Evolutionary conservation across 2,329 filamentous ascomycete genomes (phyloP), one percentile per base, ranked within the genome.

Genomic region (Lecanicillium sp.): DNA sequence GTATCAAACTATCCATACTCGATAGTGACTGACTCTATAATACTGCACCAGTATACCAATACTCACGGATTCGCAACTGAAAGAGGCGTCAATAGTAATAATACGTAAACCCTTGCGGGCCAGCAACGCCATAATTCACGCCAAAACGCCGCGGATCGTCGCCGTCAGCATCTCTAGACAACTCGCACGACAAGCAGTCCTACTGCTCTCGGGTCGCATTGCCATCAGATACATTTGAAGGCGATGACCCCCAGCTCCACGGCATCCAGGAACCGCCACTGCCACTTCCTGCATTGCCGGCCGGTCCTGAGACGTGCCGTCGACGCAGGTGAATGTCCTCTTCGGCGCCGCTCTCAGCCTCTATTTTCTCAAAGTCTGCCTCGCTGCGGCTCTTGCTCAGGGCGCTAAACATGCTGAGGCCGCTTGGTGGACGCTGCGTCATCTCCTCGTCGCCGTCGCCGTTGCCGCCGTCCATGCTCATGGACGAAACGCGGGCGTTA

Each of bases 341-440:
- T 53, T 77, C 79, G 18, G 65, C 66, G 9, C 72, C 72, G 52
- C 79, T 82, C 54, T 89, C 84, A 25, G 81, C 79, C 45, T 92
- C 84, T 49, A 94, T 86, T 57, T 87, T 85, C 54, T 94, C 88
- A 54, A 96, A 96, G 50, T 94, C 90, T 15, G 76, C 77, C 56
- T 95, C 88, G 58, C 86, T 94, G 46, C 80, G 79, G 54, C 85
- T 90, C 65, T 90, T 90, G 51, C 77, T 82, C 51, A 94, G 63
- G 3, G 68, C 77, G 44, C 71, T 74, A 50, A 61, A 61, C 36
- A 59, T 58, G 47, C 68, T 70, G 33, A 68, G 58, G n/a, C 71
- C 67, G 57, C 67, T 67, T 43, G 66, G 58, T 20, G 63, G 66
- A 37, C 71, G 62, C 44, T 68, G 60, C 3, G 58, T 52, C 15